Evolutionary conservation across 2,329 filamentous ascomycete genomes (phyloP).

Genomic region (Paraphoma sp.): DNA sequence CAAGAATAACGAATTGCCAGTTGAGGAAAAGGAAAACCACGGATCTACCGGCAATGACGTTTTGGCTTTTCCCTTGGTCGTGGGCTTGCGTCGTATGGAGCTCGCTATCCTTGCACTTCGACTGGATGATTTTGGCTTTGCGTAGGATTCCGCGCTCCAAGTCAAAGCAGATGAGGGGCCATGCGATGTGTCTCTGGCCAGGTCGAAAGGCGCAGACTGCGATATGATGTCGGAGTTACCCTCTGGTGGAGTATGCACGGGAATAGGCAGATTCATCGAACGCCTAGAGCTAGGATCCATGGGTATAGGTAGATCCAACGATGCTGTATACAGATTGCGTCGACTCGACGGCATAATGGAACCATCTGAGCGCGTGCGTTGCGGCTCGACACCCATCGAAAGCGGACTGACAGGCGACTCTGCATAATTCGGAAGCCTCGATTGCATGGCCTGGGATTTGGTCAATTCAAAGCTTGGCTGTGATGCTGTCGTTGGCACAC

Average conservation of each 20-base stretch:
- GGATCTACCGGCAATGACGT: constrained; percentile 38
- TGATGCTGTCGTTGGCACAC: constrained; percentile 15
- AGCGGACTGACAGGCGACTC: constrained; percentile 32
- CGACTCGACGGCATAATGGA: constrained; percentile 13
- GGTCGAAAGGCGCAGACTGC: constrained; percentile 17
- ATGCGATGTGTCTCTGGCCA: constrained; percentile 13
- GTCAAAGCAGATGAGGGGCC: constrained; percentile 24
- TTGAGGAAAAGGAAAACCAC: constrained; percentile 38
- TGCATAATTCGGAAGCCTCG: constrained; percentile 23
- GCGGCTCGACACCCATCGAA: constrained; percentile 7
- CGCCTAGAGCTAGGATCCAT: constrained; percentile 17
- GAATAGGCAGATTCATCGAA: constrained; percentile 34
- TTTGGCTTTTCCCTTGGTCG: constrained; percentile 19
- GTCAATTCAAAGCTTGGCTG: constrained; percentile 12
- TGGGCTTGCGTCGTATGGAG: constrained; percentile 28
- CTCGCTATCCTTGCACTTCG: constrained; percentile 27
- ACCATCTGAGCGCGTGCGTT: constrained; percentile 11
- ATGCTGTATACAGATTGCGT: constrained; percentile 28
- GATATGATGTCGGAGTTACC: constrained; percentile 12
- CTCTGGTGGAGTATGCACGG: constrained; percentile 20
- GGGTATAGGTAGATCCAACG: constrained; percentile 32
- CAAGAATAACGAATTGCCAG: constrained; percentile 27
- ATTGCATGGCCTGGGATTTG: constrained; percentile 1
- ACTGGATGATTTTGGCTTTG: constrained; percentile 25
- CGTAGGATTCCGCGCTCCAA: constrained; percentile 18